phyloP scores from a whole-genome alignment of 768 basidiomycete species.

The Lactarius sanguifluus region DNA sequence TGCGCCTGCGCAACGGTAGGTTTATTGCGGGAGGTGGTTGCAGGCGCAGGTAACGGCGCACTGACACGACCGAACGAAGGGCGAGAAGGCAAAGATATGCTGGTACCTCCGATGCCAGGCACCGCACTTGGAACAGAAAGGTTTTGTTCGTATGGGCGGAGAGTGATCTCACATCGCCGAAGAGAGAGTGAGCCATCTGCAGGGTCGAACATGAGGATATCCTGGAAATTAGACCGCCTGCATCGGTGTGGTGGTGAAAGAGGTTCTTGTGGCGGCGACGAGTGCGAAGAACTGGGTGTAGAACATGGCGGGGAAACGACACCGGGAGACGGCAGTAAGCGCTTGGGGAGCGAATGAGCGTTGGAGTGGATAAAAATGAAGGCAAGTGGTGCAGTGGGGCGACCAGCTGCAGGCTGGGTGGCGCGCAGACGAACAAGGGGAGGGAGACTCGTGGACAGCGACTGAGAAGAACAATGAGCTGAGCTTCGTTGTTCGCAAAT shows the following conservation, averaged over 20 bases:
- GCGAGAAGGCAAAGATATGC: conserved; percentile 60
- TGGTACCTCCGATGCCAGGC: conserved; percentile 45
- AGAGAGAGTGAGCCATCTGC: conserved; percentile 54
- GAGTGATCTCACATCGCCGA: conserved; percentile 52
- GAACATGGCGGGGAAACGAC: conserved; percentile 34
- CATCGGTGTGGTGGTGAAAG: conserved; percentile 33
- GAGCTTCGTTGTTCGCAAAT: neutral
- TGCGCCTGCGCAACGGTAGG: conserved; percentile 41
- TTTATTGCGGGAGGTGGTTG: conserved; percentile 8
- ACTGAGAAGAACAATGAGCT: conserved; percentile 41
- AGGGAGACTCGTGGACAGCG: conserved; percentile 51
- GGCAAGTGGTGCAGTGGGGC: conserved; percentile 44
- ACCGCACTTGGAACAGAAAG: conserved; percentile 34
- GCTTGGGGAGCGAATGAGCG: conserved; percentile 40
- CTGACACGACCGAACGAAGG: conserved; percentile 44
- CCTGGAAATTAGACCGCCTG: conserved; percentile 54
- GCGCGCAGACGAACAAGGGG: conserved; percentile 57
- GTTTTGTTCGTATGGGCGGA: conserved; percentile 31
- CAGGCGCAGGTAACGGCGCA: conserved; percentile 33
- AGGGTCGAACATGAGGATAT: conserved; percentile 68
- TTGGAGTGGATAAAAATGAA: conserved; percentile 52
- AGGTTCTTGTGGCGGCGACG: conserved; percentile 34
- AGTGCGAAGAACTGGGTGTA: conserved; percentile 35
- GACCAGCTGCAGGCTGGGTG: conserved; percentile 31
- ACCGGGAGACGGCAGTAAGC: conserved; percentile 41